phyloP scores from a whole-genome alignment of 768 basidiomycete species.

The Phaeolepiota aurea region DNA sequence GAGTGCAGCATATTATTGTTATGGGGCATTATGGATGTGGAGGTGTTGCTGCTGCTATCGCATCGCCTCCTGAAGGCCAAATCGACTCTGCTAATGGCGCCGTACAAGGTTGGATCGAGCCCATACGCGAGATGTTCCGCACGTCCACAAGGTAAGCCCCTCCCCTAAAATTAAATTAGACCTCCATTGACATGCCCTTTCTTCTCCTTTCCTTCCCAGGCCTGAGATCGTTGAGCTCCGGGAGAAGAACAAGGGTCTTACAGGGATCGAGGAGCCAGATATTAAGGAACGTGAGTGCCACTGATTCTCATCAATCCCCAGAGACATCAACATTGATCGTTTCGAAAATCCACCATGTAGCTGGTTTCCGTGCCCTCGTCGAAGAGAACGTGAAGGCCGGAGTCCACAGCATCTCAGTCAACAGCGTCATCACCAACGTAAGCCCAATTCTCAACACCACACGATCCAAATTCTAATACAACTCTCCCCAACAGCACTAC shows the following conservation, averaged over 20 bases:
- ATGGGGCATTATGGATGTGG: constrained; percentile 38
- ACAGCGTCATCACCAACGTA: constrained; percentile 21
- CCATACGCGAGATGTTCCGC: constrained; percentile 27
- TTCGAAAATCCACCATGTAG: constrained; percentile 14
- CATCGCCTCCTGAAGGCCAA: constrained; percentile 11
- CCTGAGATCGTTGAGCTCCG: constrained; percentile 27
- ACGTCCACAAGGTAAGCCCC: constrained; percentile 21
- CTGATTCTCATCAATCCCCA: neutral
- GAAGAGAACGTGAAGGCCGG: constrained; percentile 32
- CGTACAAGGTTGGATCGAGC: constrained; percentile 31
- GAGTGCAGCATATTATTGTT: constrained; percentile 30
- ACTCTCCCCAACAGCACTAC: constrained; percentile 8
- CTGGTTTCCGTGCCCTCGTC: constrained; percentile 32
- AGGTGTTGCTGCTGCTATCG: constrained; percentile 29
- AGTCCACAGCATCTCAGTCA: constrained; percentile 18
- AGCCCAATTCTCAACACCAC: neutral
- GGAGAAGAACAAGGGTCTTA: constrained; percentile 10
- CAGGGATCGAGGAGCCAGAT: constrained; percentile 15
- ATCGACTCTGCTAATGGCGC: constrained; percentile 20
- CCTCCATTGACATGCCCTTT: too few species aligned
- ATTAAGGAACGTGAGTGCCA: constrained; percentile 21
- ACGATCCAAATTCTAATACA: too few species aligned
- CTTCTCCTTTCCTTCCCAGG: constrained; percentile 7
- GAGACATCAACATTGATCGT: neutral
- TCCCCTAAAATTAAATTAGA: neutral